Conservation (phyloP, 2,329 filamentous ascomycete species). For the Aspergillus texensis region DNA sequence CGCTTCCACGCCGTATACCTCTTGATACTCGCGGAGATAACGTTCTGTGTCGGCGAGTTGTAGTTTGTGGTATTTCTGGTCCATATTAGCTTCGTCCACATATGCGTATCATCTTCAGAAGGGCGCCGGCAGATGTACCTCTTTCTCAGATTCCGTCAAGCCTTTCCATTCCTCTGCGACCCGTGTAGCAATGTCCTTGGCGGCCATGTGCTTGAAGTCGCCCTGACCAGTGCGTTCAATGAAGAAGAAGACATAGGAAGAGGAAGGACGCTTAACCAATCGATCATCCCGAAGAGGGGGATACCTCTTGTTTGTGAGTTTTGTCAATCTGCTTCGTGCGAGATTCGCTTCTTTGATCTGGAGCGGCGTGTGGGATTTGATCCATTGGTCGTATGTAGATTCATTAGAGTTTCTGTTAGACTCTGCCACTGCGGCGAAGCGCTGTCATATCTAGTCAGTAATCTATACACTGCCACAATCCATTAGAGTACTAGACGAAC, state of each 20-base stretch:
- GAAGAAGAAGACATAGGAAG: constrained; percentile 49
- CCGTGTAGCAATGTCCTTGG: constrained; percentile 36
- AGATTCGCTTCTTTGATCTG: constrained; percentile 63
- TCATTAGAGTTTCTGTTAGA: constrained; percentile 49
- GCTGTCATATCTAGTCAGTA: constrained; percentile 41
- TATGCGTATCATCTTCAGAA: background rate
- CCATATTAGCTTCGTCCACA: constrained; percentile 14
- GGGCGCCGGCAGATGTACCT: constrained; percentile 28
- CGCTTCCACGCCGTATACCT: constrained; percentile 39
- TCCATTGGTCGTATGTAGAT: constrained; percentile 55
- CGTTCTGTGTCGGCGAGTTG: constrained; percentile 32
- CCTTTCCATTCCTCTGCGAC: constrained; percentile 29
- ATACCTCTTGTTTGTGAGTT: constrained; percentile 24
- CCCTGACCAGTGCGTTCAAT: constrained; percentile 49
- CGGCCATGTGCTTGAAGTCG: constrained; percentile 53
- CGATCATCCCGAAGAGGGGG: constrained; percentile 57
- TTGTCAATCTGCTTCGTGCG: constrained; percentile 51
- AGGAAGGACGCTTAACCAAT: constrained; percentile 46
- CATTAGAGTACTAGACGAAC: constrained; percentile 17
- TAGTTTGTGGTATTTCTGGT: constrained; percentile 33
- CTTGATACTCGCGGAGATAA: constrained; percentile 38
- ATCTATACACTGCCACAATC: background rate
- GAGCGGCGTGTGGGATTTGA: constrained; percentile 57
- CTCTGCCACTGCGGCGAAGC: constrained; percentile 55
- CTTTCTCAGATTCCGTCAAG: constrained; percentile 36